Base-by-base conservation (phyloP, 1,284 basidiomycete genomes). In the Coniophora puteana region DNA sequence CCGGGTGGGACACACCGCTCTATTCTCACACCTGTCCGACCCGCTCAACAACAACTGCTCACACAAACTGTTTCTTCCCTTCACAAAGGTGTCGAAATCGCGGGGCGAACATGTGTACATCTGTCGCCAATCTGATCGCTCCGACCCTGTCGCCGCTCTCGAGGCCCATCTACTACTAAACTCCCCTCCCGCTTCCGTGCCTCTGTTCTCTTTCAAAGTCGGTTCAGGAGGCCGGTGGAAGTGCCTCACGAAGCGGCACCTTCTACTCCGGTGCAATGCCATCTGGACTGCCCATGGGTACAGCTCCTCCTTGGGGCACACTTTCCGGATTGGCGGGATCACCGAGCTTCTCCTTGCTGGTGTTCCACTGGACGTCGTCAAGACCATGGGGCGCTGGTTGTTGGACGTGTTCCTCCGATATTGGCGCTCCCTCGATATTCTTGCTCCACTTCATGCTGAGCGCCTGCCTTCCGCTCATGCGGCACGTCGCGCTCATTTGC, bases 291-390 rank as follows among this genome's bases (percentile, higher is more conserved):
- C 16, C 3, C 18, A 20, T 10, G 34, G 21, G 6, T 5, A 21
- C 12, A 11, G 18, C 23, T 14, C 12, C 21, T 16, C 23, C 21
- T 36, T n/a, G 1, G 61, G 60, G 0, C 67, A 72, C 48, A 54
- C 59, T n/a, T 64, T 71, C 38, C 55, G 59, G 7, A 70, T 70
- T 31, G 67, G 68, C 0, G 49, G 59, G 1, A 69, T 65, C 0
- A 54, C 69, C 0, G 58, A 65, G 33, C 64, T 65, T 38, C 58
- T 70, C 1, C 52, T 69, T 1, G 37, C 57, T 1, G 60, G 61
- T 0, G 28, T 65, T 1, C 44, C 53, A 1, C 58, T 60, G 0
- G 51, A 59, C 18, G 48, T 63, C 0, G 58, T 66, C 20, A 53
- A 51, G 22, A 14, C 38, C 1, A 48, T 54, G 27, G 61, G 58